Percentiles rank a stretch among this genome's conserved stretches.
Evolutionary conservation across 257 asterid species (phyloP).

Genomic region (Nicotiana undulata): DNA sequence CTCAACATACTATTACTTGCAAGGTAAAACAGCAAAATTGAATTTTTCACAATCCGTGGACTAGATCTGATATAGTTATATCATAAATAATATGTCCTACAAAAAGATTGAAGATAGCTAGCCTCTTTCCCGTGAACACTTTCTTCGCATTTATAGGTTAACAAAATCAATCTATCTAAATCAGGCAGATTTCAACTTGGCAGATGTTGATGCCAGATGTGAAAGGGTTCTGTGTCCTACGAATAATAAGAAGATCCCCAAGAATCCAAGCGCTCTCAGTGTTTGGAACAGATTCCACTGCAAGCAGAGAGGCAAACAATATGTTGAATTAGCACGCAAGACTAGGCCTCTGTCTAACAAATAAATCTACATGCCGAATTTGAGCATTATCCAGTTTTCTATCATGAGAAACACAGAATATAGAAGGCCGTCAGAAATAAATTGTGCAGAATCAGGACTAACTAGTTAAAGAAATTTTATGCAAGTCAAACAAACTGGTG

Average conservation of each 20-base stretch:
- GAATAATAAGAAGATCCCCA: conserved; percentile 79
- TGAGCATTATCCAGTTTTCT: neutral
- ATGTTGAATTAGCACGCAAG: conserved; percentile 1
- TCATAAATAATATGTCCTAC: neutral
- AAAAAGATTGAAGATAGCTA: neutral
- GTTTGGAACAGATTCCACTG: conserved; percentile 95
- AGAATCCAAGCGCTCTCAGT: conserved; percentile 71
- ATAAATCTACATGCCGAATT: neutral
- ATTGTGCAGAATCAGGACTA: neutral
- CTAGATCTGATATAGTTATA: neutral
- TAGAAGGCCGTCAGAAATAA: neutral
- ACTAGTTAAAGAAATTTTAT: neutral
- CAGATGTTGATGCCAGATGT: conserved; percentile 68
- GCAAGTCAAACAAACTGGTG: neutral
- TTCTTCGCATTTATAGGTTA: neutral
- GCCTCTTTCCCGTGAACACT: neutral
- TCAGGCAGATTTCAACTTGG: conserved; percentile 84
- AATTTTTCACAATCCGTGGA: neutral
- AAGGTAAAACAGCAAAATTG: neutral
- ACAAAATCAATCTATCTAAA: neutral
- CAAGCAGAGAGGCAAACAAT: conserved; percentile 14
- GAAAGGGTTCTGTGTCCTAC: conserved; percentile 90
- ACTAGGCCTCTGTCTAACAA: neutral
- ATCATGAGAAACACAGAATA: neutral
- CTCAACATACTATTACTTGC: neutral